phyloP scores from a whole-genome alignment of 495 filamentous ascomycete genomes.

The Darksidea phi region DNA sequence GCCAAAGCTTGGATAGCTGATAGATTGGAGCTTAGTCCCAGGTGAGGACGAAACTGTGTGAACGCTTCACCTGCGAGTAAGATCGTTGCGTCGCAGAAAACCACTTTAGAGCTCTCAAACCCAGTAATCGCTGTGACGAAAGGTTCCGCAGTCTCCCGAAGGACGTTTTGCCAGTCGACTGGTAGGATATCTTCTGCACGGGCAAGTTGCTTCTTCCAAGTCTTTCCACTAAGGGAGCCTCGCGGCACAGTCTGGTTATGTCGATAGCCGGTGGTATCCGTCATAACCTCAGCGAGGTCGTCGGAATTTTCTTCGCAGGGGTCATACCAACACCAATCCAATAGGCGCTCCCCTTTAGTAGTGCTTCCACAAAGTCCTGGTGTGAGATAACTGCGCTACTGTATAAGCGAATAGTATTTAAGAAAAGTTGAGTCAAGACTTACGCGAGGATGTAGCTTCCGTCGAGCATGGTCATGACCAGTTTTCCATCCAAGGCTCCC shows the following conservation, averaged over 20 bases:
- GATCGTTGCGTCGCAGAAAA: neutral
- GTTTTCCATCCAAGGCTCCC: constrained; percentile 16
- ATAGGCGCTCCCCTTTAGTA: neutral
- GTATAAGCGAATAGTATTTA: too few relatives aligned
- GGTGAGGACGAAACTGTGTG: neutral
- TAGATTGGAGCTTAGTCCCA: neutral
- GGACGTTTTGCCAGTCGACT: neutral
- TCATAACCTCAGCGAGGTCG: neutral
- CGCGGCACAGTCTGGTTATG: neutral
- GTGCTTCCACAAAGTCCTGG: neutral
- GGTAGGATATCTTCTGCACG: neutral
- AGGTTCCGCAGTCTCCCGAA: neutral
- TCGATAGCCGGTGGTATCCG: neutral
- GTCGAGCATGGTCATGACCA: neutral
- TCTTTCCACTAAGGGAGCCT: neutral
- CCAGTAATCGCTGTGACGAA: neutral
- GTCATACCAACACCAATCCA: neutral
- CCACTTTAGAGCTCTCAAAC: neutral
- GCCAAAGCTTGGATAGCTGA: neutral
- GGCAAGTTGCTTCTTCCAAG: neutral
- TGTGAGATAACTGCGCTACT: neutral
- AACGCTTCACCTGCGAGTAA: neutral
- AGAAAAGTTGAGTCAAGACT: too few relatives aligned
- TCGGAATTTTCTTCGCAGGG: neutral
- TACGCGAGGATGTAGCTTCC: constrained; percentile 50